phyloP scores from a whole-genome alignment of 345 rosid genomes.

The Physaria fendleri region DNA sequence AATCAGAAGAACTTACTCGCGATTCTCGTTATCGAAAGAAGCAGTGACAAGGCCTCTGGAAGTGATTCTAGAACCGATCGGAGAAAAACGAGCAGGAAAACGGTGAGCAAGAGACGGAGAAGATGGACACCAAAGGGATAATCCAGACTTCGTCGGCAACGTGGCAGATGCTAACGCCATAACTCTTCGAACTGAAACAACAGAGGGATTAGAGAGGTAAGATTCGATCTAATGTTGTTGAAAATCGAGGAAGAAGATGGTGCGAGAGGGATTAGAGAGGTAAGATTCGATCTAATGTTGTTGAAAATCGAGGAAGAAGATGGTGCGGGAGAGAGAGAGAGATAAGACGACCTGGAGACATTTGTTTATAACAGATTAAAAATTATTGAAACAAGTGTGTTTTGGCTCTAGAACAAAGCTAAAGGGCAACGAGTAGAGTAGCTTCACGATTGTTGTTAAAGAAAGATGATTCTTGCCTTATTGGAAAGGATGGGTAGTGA shows the following conservation, averaged over 20 bases:
- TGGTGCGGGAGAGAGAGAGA: slow-evolving; percentile 21
- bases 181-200: slow-evolving; percentile 40
- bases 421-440: slow-evolving; percentile 25
- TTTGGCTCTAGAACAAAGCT: slow-evolving; percentile 35
- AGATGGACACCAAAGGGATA: slow-evolving; percentile 49
- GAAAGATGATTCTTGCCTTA: not conserved
- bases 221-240: not conserved
- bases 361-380: slow-evolving; percentile 17
- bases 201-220: slow-evolving; percentile 25
- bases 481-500: not conserved
- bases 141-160: slow-evolving; percentile 48
- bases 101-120: slow-evolving; percentile 44
- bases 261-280: slow-evolving; percentile 28
- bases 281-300: not conserved
- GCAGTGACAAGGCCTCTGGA: slow-evolving; percentile 53
- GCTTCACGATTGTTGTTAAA: too few relatives aligned
- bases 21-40: slow-evolving; percentile 75
- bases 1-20: slow-evolving; percentile 48
- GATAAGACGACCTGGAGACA: slow-evolving; percentile 42
- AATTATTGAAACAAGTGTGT: slow-evolving; percentile 3
- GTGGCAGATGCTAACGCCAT: slow-evolving; percentile 57
- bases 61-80: slow-evolving; percentile 35
- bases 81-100: slow-evolving; percentile 28
- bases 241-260: slow-evolving; percentile 8
- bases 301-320: slow-evolving; percentile 9